These are phyloP conservation scores for Nakazawaea siamensis DNA, from an alignment of 805 yeast genomes.

Conservation along the genomic window DNA sequence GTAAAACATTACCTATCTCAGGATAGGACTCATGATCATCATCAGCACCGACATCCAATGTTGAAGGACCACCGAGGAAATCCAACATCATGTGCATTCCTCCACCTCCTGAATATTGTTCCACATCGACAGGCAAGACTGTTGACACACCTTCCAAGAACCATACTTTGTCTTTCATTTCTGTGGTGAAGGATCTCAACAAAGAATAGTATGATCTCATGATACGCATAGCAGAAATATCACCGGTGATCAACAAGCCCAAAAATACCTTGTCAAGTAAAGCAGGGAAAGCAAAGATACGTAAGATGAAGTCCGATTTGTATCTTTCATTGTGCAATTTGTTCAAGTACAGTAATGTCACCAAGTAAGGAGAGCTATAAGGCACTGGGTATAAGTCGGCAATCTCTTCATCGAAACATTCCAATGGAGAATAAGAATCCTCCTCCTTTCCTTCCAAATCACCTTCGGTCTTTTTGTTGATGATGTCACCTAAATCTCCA, in stretches of 20 bases:
- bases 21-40: conserved; percentile 36
- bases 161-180: conserved; percentile 89
- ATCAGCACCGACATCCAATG: conserved; percentile 23
- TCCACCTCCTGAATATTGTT: conserved; percentile 84
- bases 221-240: conserved; percentile 80
- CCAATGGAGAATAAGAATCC: conserved; percentile 44
- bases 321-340: conserved; percentile 74
- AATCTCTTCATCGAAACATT: conserved; percentile 81
- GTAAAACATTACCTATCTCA: conserved; percentile 28
- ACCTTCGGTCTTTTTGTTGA: conserved; percentile 17
- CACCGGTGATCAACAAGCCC: conserved; percentile 75
- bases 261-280: conserved; percentile 74
- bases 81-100: conserved; percentile 91
- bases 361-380: conserved; percentile 73
- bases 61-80: conserved; percentile 61
- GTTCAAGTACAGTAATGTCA: conserved; percentile 81
- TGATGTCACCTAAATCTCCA: conserved; percentile 78
- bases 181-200: conserved; percentile 72
- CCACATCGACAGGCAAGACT: conserved; percentile 87
- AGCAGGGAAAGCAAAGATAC: conserved; percentile 93
- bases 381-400: conserved; percentile 83
- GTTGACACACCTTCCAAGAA: conserved; percentile 86
- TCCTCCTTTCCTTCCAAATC: conserved; percentile 8
- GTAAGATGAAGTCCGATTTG: conserved; percentile 75
- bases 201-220: conserved; percentile 84